Base-by-base conservation (phyloP, 2,329 filamentous ascomycete genomes). In the Pseudogymnoascus sp. region DNA sequence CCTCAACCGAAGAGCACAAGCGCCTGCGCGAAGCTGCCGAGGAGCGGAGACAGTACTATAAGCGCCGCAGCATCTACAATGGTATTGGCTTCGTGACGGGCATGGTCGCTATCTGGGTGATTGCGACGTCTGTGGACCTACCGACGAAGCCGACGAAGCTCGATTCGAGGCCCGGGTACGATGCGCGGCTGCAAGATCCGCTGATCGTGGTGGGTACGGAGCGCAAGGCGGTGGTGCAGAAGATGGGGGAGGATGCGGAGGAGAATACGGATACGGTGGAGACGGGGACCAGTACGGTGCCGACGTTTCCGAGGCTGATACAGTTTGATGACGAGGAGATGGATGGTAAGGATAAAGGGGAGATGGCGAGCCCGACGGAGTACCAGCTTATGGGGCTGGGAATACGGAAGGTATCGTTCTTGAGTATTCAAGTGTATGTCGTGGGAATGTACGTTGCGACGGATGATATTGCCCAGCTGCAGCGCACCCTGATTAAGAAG, bases 381-480 rank as follows among this genome's bases (percentile, higher is more conserved):
- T 97, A 96, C 72, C 92, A 90, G 19, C 80, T 97, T 0, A 81
- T 97, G 5, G 94, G 94, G 0, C 76, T 96, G 4, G 94, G 94
- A 15, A 86, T 95, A 63, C 83, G 94, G 60, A 91, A 88, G 0
- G 94, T 99, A 30, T 95, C 89, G 21, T 96, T 97, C 72, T 76
- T 97, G 45, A 78, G 83, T 56, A 90, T 99, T 45, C 86, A 96
- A 71, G 94, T 99, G 59, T 99, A 99, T 75, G 88, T 97, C 15
- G 88, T 96, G 0, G 94, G 92, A 13, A 83, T 95, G 67, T 99
- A 99, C 75, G 81, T 97, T 23, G 89, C 91, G 23, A 92, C 87
- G 0, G 77, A 85, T 35, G 91, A 96, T 69, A 84, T 99, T 61
- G 84, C 86, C 3, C 79, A 81, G n/a, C 78, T 99, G 38, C 92